Evolutionary conservation across 805 yeast genomes (phyloP).

Genomic region (Lachancea mirantina): DNA sequence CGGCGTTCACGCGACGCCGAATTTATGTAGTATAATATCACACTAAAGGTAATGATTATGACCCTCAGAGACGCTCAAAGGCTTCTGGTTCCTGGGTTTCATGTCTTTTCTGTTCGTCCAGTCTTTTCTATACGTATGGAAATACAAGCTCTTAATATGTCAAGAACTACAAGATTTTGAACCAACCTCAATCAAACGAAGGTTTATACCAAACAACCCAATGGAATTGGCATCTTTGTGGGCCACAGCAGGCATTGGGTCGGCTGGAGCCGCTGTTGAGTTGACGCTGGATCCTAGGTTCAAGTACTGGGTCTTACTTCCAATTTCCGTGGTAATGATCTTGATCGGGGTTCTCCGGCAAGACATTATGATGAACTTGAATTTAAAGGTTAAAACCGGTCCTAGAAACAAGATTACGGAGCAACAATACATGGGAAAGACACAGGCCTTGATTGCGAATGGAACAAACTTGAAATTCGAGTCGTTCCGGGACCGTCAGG

Average conservation of each 20-base stretch:
- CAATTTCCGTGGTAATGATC: conserved; percentile 86
- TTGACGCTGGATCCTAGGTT: conserved; percentile 71
- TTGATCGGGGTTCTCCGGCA: conserved; percentile 75
- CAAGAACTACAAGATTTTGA: too few relatives aligned
- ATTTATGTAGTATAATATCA: too few relatives aligned
- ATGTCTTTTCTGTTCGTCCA: too few relatives aligned
- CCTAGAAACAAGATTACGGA: conserved; percentile 49
- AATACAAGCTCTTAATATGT: too few relatives aligned
- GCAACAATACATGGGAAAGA: conserved; percentile 54
- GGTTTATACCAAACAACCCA: neutral
- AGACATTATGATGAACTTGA: conserved; percentile 53
- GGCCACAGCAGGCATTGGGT: conserved; percentile 9
- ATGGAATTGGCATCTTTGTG: conserved; percentile 3
- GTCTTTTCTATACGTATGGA: too few relatives aligned
- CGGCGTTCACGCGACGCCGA: too few relatives aligned
- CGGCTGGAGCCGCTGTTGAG: conserved; percentile 38
- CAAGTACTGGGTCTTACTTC: conserved; percentile 84
- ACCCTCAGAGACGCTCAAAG: too few relatives aligned
- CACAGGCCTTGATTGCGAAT: conserved; percentile 50
- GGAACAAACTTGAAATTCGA: conserved; percentile 42
- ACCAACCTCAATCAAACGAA: neutral
- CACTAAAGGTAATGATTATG: too few relatives aligned
- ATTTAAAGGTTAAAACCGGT: conserved; percentile 49
- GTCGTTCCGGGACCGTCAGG: conserved; percentile 50
- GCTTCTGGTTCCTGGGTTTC: too few relatives aligned